These are phyloP conservation scores for Fusarium austroafricanum DNA, from an alignment of 2,329 filamentous ascomycete species.

Conservation along the genomic window DNA sequence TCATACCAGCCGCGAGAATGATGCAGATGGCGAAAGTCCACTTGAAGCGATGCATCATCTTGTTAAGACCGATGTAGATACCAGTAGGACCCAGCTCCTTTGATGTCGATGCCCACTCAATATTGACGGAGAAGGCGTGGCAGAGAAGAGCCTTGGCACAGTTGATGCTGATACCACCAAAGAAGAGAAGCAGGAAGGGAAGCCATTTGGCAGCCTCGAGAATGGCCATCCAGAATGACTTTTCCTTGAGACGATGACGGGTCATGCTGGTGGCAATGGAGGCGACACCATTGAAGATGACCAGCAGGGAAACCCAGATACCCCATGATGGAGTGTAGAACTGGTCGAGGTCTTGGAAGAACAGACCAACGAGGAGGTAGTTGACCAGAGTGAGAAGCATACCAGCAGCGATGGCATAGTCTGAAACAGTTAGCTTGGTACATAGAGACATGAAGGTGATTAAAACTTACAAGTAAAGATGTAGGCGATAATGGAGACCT, in stretches of 20 bases:
- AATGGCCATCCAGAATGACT: conserved; percentile 44
- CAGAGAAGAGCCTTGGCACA: conserved; percentile 45
- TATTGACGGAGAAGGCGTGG: conserved; percentile 46
- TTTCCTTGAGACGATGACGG: conserved; percentile 44
- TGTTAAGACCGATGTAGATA: conserved; percentile 51
- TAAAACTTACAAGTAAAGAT: conserved; percentile 66
- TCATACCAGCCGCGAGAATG: conserved; percentile 40
- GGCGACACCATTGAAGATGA: conserved; percentile 43
- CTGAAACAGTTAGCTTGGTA: conserved; percentile 5
- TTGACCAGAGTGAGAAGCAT: conserved; percentile 74
- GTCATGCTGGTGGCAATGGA: conserved; percentile 43
- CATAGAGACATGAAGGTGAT: accelerated
- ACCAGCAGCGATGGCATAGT: conserved; percentile 76
- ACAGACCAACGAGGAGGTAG: conserved; percentile 80
- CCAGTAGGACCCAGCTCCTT: conserved; percentile 47
- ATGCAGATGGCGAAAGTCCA: conserved; percentile 48
- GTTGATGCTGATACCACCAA: conserved; percentile 48
- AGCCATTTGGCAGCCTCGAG: conserved; percentile 45
- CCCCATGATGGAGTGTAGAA: conserved; percentile 76
- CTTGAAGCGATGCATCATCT: conserved; percentile 60
- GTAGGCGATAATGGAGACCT: conserved; percentile 77
- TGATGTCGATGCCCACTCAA: conserved; percentile 47
- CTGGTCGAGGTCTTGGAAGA: conserved; percentile 73
- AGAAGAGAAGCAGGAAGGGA: conserved; percentile 47
- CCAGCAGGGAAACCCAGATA: conserved; percentile 63